A percentile compares a stretch with the other conserved stretches of the same genome.
Conservation (phyloP, 164 flowering plant genomes). For the Sextonia rubra region DNA sequence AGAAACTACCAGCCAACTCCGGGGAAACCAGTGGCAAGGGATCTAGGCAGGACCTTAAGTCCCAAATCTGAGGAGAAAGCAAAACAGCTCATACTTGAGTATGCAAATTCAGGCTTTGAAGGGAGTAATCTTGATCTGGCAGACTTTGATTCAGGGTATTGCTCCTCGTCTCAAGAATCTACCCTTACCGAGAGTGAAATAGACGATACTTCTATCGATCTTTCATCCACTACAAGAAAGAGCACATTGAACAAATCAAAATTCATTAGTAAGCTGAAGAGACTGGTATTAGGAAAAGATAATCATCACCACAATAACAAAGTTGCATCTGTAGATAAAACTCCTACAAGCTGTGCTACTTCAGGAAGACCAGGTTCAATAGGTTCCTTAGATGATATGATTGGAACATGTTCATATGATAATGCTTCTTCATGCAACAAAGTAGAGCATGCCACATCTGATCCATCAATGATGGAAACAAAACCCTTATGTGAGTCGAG, state of each 20-base stretch:
- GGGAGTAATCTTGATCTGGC: constrained; percentile 17
- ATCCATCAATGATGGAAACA: background rate
- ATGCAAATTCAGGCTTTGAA: constrained; percentile 47
- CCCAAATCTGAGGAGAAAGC: constrained; percentile 83
- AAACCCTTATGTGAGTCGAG: background rate
- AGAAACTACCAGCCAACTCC: constrained; percentile 55
- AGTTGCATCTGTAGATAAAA: constrained; percentile 20
- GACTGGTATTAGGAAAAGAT: constrained; percentile 45
- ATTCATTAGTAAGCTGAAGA: constrained; percentile 56
- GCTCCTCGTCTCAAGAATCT: constrained; percentile 61
- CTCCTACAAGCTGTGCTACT: constrained; percentile 4
- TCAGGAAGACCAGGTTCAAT: constrained; percentile 16
- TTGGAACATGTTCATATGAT: constrained; percentile 17
- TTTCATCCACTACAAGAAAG: constrained; percentile 19
- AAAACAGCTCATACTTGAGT: constrained; percentile 79
- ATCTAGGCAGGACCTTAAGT: constrained; percentile 72
- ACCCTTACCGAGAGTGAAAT: constrained; percentile 51
- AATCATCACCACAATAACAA: constrained; percentile 15
- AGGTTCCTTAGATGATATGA: constrained; percentile 24
- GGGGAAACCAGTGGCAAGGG: constrained; percentile 74
- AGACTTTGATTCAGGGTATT: constrained; percentile 54
- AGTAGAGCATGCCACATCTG: constrained; percentile 9
- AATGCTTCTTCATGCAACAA: constrained; percentile 16
- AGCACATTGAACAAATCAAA: constrained; percentile 31
- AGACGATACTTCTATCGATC: constrained; percentile 46